Evolutionary conservation across 163 green algal genomes (phyloP).

Genomic region (Chlamydomonas reinhardtii): DNA sequence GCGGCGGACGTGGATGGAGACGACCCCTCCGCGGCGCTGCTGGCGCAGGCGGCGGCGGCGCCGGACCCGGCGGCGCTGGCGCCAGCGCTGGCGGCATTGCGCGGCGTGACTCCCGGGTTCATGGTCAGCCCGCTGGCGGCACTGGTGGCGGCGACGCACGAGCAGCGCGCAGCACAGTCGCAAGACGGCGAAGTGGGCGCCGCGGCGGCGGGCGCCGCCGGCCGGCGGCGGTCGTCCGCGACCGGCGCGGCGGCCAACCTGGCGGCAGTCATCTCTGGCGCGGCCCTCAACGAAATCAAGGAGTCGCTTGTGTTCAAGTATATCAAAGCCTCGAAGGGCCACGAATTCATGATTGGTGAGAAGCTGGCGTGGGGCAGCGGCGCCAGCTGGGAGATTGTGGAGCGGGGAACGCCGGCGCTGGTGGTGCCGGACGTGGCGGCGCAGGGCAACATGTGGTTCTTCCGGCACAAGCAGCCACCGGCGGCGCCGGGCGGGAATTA

Average conservation of each 20-base stretch:
- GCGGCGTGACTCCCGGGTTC: constrained; percentile 23
- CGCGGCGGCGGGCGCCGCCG: not conserved
- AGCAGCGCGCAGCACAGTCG: no score
- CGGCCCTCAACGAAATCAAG: constrained; percentile 33
- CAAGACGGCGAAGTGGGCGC: not conserved
- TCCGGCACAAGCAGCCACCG: constrained; percentile 2
- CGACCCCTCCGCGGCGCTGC: constrained; percentile 15
- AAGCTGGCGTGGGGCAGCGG: constrained; percentile 47
- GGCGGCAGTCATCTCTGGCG: not conserved
- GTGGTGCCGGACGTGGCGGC: constrained; percentile 44
- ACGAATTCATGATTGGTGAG: constrained; percentile 59
- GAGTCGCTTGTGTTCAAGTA: constrained; percentile 50
- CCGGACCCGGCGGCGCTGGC: not conserved
- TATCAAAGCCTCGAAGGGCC: constrained; percentile 32
- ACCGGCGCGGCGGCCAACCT: constrained; percentile 1
- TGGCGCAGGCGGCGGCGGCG: constrained; percentile 10
- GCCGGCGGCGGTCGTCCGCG: no score
- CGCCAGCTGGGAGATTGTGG: constrained; percentile 49
- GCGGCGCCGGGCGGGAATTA: constrained; percentile 34
- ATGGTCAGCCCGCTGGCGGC: constrained; percentile 42
- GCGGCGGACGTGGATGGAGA: constrained; percentile 30
- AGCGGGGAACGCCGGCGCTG: constrained; percentile 13
- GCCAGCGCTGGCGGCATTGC: not conserved
- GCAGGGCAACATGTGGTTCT: constrained; percentile 40
- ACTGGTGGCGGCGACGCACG: not conserved